phyloP scores from a whole-genome alignment of 1,284 basidiomycete species.

The Ceratobasidium sp. region DNA sequence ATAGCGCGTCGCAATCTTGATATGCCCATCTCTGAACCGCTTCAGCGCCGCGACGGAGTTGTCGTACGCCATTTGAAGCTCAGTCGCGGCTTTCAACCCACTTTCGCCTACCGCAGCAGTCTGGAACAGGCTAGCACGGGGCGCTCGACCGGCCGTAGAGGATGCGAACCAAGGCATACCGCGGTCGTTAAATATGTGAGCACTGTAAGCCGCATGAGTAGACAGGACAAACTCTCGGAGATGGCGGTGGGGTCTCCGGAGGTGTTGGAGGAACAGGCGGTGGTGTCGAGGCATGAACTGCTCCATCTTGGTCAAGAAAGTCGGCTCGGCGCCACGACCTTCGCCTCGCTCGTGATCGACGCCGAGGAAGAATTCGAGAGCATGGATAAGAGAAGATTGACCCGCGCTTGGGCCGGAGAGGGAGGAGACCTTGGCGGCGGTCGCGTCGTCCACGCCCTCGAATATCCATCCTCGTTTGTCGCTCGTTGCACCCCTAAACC shows the following conservation, averaged over 20 bases:
- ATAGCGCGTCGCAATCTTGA: constrained; percentile 88
- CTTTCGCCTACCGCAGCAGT: constrained; percentile 52
- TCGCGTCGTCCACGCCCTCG: constrained; percentile 77
- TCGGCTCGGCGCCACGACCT: constrained; percentile 61
- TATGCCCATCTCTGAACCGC: constrained; percentile 87
- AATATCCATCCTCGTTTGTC: constrained; percentile 82
- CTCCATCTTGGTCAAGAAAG: constrained; percentile 84
- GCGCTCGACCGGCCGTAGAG: constrained; percentile 53
- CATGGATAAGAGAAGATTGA: constrained; percentile 79
- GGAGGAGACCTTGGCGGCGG: constrained; percentile 64
- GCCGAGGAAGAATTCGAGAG: constrained; percentile 87
- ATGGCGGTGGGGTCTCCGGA: constrained; percentile 71
- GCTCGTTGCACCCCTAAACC: constrained; percentile 91
- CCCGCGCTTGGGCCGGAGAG: constrained; percentile 92
- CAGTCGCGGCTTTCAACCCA: constrained; percentile 45
- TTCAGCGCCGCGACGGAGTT: constrained; percentile 79
- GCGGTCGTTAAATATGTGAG: constrained; percentile 10
- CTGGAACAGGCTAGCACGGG: constrained; percentile 32
- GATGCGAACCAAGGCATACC: constrained; percentile 56
- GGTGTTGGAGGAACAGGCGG: constrained; percentile 87
- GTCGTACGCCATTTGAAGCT: constrained; percentile 71
- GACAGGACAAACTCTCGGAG: constrained; percentile 67
- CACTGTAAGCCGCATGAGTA: constrained; percentile 32
- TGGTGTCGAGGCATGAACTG: constrained; percentile 94
- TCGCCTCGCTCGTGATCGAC: constrained; percentile 71